Base-by-base conservation (phyloP, 2,329 filamentous ascomycete genomes). In the Cordyceps pruinosa region DNA sequence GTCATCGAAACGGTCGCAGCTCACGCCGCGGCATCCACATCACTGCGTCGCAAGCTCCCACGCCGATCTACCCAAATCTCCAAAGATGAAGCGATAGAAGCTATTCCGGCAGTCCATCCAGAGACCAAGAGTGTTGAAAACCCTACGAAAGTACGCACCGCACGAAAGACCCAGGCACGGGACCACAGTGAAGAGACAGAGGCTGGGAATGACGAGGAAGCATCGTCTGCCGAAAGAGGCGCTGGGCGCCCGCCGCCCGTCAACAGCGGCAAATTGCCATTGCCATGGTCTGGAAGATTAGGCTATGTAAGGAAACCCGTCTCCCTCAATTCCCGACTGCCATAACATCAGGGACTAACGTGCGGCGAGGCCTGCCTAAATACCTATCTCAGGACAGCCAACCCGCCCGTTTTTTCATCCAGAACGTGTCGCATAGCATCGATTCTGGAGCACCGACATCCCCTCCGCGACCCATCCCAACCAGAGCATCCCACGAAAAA, bases 361-460 rank as follows among this genome's bases (percentile, higher is more conserved):
- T 28, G 2, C 2, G 4, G 41, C 23, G 4, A 82, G 89, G 91
- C 93, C 12, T 97, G 92, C 67, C 75, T 97, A 17, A 96, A 96
- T 68, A 97, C 93, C 0, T 97, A 97, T 69, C 78, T 97, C 2
- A 87, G 93, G 45, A 81, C 82, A 53, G 85, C 89, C 2, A 93
- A 85, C 60, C 89, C 90, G 8, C 86, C 93, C 0, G 85, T 97
- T 1, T 97, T 97, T 71, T 89, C 86, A 62, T 97, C 93, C 0
- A 83, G 93, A 56, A 97, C 93, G 0, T 97, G 92, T 68, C 88
- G 92, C 30, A 93, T 97, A 60, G 80, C 89, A 1, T 96, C 90
- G 1, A 96, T 97, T 44, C 69, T 97, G 12, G 91, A 97, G 58
- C 90, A 97, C 65, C 85, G 90, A 9, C 84, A 96, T 70, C 90